Evolutionary conservation across 2,329 filamentous ascomycete genomes (phyloP).

Genomic region (Fusarium papillatum): DNA sequence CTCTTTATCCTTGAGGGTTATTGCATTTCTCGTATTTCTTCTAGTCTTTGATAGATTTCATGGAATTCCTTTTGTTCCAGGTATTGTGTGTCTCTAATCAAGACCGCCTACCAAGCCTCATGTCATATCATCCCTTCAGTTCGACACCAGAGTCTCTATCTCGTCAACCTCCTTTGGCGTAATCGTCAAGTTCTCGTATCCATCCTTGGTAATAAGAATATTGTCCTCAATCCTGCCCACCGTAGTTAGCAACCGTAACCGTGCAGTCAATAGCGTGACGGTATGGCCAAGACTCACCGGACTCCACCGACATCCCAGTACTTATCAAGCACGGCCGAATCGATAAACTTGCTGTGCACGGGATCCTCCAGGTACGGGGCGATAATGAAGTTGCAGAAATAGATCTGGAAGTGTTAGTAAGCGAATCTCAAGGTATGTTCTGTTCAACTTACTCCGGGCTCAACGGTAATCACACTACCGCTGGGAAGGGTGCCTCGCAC

Average conservation of each 20-base stretch:
- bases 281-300: slow-evolving; percentile 58
- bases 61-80: slow-evolving; percentile 6
- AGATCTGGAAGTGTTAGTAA: slow-evolving; percentile 67
- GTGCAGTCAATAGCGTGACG: neutral
- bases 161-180: slow-evolving; percentile 77
- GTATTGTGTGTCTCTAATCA: neutral
- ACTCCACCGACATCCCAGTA: slow-evolving; percentile 90
- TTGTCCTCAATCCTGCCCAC: slow-evolving; percentile 73
- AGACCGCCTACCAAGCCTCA: neutral
- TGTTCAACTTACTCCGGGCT: slow-evolving; percentile 79
- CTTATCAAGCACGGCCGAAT: slow-evolving; percentile 77
- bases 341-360: slow-evolving; percentile 81
- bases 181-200: slow-evolving; percentile 80
- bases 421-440: neutral
- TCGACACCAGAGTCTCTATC: slow-evolving; percentile 61
- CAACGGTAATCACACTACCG: slow-evolving; percentile 91
- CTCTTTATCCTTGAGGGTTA: neutral
- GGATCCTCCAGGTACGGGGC: slow-evolving; percentile 82
- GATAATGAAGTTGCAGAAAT: slow-evolving; percentile 93
- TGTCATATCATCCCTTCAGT: slow-evolving; percentile 19
- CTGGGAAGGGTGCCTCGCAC: slow-evolving; percentile 82
- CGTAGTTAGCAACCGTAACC: slow-evolving; percentile 35
- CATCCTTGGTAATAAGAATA: slow-evolving; percentile 77
- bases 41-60: slow-evolving; percentile 8
- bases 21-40: neutral